Conservation (phyloP, 495 filamentous ascomycete genomes). For the Lophiostoma macrostomum region DNA sequence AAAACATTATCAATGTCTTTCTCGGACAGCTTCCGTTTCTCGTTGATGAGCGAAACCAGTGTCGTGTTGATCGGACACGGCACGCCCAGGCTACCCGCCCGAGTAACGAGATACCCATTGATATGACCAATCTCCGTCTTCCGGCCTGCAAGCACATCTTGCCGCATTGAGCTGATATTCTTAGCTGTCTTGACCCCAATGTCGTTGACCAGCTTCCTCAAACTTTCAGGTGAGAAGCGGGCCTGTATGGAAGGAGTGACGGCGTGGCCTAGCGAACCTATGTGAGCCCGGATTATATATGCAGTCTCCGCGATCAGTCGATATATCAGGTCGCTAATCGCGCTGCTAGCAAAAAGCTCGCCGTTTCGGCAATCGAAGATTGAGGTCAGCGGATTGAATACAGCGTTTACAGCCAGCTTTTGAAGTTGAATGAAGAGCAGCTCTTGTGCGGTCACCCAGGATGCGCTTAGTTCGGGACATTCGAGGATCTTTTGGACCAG, state of each 20-base stretch:
- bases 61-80: neutral
- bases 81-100: slow-evolving; percentile 30
- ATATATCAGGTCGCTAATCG: neutral
- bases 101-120: slow-evolving; percentile 32
- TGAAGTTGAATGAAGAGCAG: slow-evolving; percentile 9
- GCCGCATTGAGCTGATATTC: slow-evolving; percentile 31
- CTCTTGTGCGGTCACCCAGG: neutral
- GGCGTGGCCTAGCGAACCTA: neutral
- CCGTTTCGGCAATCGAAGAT: slow-evolving; percentile 8
- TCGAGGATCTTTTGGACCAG: neutral
- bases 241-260: neutral
- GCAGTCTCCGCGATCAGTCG: neutral
- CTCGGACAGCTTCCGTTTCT: neutral
- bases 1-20: neutral
- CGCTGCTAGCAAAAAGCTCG: neutral
- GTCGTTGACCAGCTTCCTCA: neutral
- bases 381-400: slow-evolving; percentile 13
- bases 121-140: slow-evolving; percentile 37
- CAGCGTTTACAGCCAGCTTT: slow-evolving; percentile 18
- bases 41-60: neutral
- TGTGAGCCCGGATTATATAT: neutral
- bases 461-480: neutral
- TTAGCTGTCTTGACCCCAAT: slow-evolving; percentile 2
- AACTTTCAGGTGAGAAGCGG: neutral
- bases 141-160: slow-evolving; percentile 25